Base-by-base conservation (phyloP, 2,329 filamentous ascomycete genomes). In the Aspergillus viridinutans region DNA sequence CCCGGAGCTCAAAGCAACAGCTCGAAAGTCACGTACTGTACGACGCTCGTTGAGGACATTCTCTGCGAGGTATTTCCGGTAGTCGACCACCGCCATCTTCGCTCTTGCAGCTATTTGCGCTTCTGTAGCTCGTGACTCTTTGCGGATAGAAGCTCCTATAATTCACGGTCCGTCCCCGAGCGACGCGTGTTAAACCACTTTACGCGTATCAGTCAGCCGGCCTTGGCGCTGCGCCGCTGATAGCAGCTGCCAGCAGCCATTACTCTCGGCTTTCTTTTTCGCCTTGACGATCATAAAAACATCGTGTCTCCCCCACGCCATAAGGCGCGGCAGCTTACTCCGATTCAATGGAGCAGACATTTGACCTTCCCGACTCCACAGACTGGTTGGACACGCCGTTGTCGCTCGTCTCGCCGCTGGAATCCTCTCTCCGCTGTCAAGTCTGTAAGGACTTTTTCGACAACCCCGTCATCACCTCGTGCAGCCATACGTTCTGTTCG, bases 361-460 rank as follows among this genome's bases (percentile, higher is more conserved):
- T 73, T 55, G 71, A 76, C 50, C 66, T 76, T 35, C 68, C 75
- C 17, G 76, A 79, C 61, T 76, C 76, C 42, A 78, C 77, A 50
- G 77, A 81, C 67, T 81, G 78, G 78, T 70, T 80, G 49, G 64
- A 68, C 43, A 80, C 79, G 45, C 78, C 78, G 47, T 72, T 81
- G 54, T 69, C 71, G 14, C 62, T 71, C 35, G 69, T 80, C 45
- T 70, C 74, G 56, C 74, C 74, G 49, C 68, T 99, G 61, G 94
- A 99, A 69, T 86, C 89, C 58, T 86, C 92, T 3, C 81, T 99
- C 21, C 90, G 94, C 66, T 99, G 94, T 76, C 90, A 97, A 74
- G 90, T 99, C 58, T 99, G 94, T 84, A 97, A 97, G 72, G 95
- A 99, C 74, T 96, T 97, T 76, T 97, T 90, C 78, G 86, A 86